Evolutionary conservation across 2,329 filamentous ascomycete genomes (phyloP).

Genomic region (Teratosphaeriaceae sp.): DNA sequence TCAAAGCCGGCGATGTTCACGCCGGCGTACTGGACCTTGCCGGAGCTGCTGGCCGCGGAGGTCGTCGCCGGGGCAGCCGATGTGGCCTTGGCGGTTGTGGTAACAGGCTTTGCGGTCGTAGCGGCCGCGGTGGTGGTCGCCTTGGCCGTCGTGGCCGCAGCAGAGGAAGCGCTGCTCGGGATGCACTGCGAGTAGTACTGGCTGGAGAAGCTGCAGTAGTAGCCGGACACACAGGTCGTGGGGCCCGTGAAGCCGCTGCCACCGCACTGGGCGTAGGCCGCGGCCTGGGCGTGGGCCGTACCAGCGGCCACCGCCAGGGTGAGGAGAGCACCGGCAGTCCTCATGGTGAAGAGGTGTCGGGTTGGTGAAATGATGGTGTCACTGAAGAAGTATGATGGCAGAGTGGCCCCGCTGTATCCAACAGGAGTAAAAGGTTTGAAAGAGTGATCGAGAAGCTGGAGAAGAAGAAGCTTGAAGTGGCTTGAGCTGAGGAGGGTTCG

Average conservation of each 20-base stretch:
- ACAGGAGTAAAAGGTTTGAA: too few relatives aligned
- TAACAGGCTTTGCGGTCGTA: constrained; percentile 1
- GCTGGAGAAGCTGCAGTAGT: constrained; percentile 21
- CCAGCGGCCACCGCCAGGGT: constrained; percentile 23
- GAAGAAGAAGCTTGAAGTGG: constrained; percentile 5
- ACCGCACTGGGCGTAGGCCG: constrained; percentile 16
- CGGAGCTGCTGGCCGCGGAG: constrained; percentile 7
- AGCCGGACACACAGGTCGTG: constrained; percentile 27
- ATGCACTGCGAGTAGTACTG: constrained; percentile 29
- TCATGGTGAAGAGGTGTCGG: constrained; percentile 18
- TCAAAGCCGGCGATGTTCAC: constrained; percentile 30
- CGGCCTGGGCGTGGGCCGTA: constrained; percentile 16
- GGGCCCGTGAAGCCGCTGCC: constrained; percentile 25
- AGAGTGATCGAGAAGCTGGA: constrained; percentile 3
- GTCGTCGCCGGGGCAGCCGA: constrained; percentile 3
- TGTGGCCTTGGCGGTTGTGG: constrained; percentile 2
- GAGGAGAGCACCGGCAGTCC: constrained; percentile 19
- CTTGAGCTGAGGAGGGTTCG: constrained; percentile 4
- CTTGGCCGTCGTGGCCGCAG: constrained; percentile 11
- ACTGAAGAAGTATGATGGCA: constrained; percentile 8
- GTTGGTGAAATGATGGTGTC: constrained; percentile 16
- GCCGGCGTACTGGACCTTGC: constrained; percentile 24
- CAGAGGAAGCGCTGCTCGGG: constrained; percentile 1
- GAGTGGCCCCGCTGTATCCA: too few relatives aligned
- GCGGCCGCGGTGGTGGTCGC: constrained; percentile 21